Evolutionary conservation across 1,139 yeast genomes (phyloP).

Genomic region (Saccharomyces hybrid): DNA sequence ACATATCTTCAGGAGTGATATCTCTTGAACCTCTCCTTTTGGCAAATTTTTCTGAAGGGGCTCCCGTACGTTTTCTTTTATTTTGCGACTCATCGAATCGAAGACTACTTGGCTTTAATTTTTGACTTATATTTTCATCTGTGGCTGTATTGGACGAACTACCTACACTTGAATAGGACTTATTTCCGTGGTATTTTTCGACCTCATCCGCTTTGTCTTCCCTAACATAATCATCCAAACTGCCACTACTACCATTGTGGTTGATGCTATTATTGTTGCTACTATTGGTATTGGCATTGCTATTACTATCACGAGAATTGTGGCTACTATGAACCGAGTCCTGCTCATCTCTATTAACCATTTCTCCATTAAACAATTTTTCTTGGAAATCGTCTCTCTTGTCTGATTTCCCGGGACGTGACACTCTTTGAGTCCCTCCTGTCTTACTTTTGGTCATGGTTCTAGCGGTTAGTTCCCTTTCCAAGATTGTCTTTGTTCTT

Average conservation of each 20-base stretch:
- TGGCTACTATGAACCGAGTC: slow-evolving; percentile 7
- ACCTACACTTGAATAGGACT: not conserved
- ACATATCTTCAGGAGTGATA: slow-evolving; percentile 76
- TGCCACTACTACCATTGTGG: not conserved
- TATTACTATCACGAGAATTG: not conserved
- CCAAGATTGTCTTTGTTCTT: slow-evolving; percentile 53
- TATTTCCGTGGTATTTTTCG: not conserved
- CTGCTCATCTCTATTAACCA: slow-evolving; percentile 29
- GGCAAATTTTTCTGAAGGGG: slow-evolving; percentile 20
- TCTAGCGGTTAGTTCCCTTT: slow-evolving; percentile 46
- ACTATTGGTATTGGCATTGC: not conserved
- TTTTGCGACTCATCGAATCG: slow-evolving; percentile 3
- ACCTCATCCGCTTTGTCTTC: not conserved
- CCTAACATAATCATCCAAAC: not conserved
- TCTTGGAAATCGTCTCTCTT: slow-evolving; percentile 26
- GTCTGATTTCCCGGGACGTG: not conserved
- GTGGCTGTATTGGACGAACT: not conserved
- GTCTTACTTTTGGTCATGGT: slow-evolving; percentile 32
- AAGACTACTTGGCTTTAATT: slow-evolving; percentile 3
- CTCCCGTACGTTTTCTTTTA: not conserved
- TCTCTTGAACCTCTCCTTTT: slow-evolving; percentile 38
- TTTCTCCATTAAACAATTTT: slow-evolving; percentile 31
- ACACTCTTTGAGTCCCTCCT: slow-evolving; percentile 4
- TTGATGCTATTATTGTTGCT: not conserved
- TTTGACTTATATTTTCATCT: slow-evolving; percentile 1